A percentile compares a stretch with the other conserved stretches of the same genome.
Evolutionary conservation across 768 basidiomycete species (phyloP).

Genomic region (Kwoniella sp.): DNA sequence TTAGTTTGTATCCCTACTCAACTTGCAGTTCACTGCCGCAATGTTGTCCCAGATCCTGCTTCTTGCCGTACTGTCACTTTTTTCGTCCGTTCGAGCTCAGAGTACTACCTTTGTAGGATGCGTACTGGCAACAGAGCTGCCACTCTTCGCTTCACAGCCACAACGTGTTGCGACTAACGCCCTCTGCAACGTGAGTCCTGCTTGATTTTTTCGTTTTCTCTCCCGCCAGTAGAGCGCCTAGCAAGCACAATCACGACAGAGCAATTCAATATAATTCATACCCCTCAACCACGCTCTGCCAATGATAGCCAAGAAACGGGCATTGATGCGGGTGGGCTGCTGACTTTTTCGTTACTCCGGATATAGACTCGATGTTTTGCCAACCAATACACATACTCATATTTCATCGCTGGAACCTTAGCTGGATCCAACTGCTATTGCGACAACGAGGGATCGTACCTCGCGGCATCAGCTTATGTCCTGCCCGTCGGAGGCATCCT

Average conservation of each 20-base stretch:
- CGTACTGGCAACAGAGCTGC: not conserved
- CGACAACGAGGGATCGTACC: constrained; percentile 9
- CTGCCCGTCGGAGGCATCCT: not conserved
- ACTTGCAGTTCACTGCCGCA: too few relatives aligned
- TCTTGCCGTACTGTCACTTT: not conserved
- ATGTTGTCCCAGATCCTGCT: not conserved
- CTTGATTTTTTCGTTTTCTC: too few relatives aligned
- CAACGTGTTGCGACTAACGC: not conserved
- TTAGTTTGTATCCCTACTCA: too few relatives aligned
- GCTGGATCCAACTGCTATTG: constrained; percentile 11
- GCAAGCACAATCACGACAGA: too few relatives aligned
- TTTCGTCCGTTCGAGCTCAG: not conserved
- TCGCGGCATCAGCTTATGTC: constrained; percentile 5
- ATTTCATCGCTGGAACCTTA: constrained; percentile 1
- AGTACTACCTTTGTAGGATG: not conserved
- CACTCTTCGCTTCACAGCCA: not conserved
- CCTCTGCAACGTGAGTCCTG: not conserved
- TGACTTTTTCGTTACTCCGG: too few relatives aligned
- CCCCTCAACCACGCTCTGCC: too few relatives aligned
- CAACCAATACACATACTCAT: constrained; percentile 6
- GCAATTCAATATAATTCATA: too few relatives aligned
- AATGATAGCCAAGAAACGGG: too few relatives aligned
- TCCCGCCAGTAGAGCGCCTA: too few relatives aligned
- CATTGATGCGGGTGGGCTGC: too few relatives aligned
- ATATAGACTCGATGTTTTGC: not conserved